Conservation (phyloP, 768 basidiomycete species). For the Rhodotorula diobovata region DNA sequence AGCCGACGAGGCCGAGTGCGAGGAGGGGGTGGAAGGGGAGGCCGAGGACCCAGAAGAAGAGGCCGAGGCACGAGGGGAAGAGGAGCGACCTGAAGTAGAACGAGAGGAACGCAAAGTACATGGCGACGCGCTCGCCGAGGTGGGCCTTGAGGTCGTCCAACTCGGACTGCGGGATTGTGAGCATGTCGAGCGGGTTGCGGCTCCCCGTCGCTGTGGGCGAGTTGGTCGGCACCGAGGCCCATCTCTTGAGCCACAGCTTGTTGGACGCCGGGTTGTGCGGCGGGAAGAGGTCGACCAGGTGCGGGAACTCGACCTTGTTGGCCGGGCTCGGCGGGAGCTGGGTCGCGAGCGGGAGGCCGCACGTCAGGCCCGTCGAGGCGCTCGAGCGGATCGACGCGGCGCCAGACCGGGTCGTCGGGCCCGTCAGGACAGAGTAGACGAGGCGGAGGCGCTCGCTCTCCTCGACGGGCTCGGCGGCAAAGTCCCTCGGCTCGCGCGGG, state of each 20-base stretch:
- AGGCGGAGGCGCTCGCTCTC: constrained; percentile 78
- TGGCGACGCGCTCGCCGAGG: constrained; percentile 76
- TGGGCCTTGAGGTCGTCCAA: constrained; percentile 69
- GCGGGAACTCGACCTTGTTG: constrained; percentile 59
- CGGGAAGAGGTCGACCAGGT: constrained; percentile 73
- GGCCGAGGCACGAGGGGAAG: constrained; percentile 68
- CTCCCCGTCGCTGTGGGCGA: constrained; percentile 36
- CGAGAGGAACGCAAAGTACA: constrained; percentile 51
- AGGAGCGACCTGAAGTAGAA: constrained; percentile 73
- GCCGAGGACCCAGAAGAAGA: constrained; percentile 64
- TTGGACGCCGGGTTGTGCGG: constrained; percentile 77
- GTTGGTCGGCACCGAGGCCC: constrained; percentile 50
- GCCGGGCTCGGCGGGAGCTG: constrained; percentile 7
- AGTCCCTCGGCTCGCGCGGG: constrained; percentile 53
- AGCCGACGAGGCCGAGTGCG: constrained; percentile 69
- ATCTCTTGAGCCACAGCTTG: constrained; percentile 67
- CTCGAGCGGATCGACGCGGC: constrained; percentile 65
- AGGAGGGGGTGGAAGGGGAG: constrained; percentile 71
- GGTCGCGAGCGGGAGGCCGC: constrained; percentile 23
- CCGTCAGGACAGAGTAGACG: constrained; percentile 67
- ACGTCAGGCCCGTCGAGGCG: constrained; percentile 43
- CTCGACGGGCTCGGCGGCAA: constrained; percentile 52
- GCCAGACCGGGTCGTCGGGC: too few species aligned
- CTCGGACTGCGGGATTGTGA: constrained; percentile 51
- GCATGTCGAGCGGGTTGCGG: constrained; percentile 58